Base-by-base conservation (phyloP, 208 protist genomes). In the Leishmania braziliensis region DNA sequence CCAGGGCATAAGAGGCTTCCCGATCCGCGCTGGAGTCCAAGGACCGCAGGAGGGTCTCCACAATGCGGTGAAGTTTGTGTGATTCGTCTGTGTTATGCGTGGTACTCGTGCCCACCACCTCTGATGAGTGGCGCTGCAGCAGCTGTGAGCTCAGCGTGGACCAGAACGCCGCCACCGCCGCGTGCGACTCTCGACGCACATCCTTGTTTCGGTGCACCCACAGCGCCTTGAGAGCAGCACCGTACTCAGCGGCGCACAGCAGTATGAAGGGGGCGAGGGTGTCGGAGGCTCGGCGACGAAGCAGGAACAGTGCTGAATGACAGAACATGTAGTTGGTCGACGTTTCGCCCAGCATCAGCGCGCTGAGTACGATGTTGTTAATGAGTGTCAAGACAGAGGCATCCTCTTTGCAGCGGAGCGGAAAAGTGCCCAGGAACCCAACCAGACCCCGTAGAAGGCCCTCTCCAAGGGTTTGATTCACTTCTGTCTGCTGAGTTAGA, bases 121-220 rank as follows among this genome's bases (percentile, higher is more conserved):
- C 53, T 20, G 60, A 58, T 18, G 68, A n/a, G 0, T 58, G 36
- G 48, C 16, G 43, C 77, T 39, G 54, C 43, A 29, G 43, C 10
- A 86, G 63, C 72, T 85, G 71, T 12, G 79, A 53, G 18, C 87
- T 54, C 46, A 95, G 48, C 12, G 89, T 78, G n/a, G 75, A 76
- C 66, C 90, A 80, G 80, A 88, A 92, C 58, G 66, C 79, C 10
- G 81, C 77, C 8, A 79, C 80, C n/a, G 89, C 91, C 16, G 77
- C 33, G 77, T 87, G 86, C 36, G 89, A 78, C 3, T 81, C 80
- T 20, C 89, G 88, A 77, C 86, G 89, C 16, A 95, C 71, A 33
- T 88, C 81, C n/a, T 75, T 84, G 81, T 95, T 92, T 62, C 81
- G 82, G 82, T 95, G 91, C 72, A 46, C n/a, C 89, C 88, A 92